phyloP scores from a whole-genome alignment of 2,329 filamentous ascomycete species.

The Dactylellina drechsleri region DNA sequence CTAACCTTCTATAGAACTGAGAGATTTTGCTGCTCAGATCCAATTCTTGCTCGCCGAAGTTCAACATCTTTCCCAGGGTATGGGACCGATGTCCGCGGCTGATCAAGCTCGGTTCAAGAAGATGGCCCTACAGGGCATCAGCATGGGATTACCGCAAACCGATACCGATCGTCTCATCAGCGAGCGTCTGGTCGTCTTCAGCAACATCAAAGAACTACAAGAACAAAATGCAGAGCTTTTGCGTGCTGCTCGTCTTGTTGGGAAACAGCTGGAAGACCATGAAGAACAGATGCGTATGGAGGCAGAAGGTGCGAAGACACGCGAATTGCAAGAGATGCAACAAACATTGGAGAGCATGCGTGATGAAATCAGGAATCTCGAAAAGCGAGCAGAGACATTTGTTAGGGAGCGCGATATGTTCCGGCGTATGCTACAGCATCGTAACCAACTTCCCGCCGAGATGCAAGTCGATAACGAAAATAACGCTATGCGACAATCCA shows the following conservation, averaged over 20 bases:
- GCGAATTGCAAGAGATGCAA: conserved; percentile 78
- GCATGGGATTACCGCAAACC: conserved; percentile 76
- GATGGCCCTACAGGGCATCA: conserved; percentile 77
- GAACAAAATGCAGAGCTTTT: conserved; percentile 87
- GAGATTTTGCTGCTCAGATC: conserved; percentile 88
- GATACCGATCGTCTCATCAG: conserved; percentile 90
- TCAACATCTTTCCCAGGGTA: conserved; percentile 81
- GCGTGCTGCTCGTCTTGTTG: conserved; percentile 82
- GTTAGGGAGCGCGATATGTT: conserved; percentile 98
- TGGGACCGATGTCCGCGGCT: conserved; percentile 75
- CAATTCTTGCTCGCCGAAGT: conserved; percentile 90
- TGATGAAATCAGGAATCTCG: conserved; percentile 83
- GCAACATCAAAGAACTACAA: conserved; percentile 83
- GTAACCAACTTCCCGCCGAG: conserved; percentile 59
- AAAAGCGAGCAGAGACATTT: conserved; percentile 85
- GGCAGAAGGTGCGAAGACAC: conserved; percentile 68
- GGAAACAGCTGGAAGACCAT: conserved; percentile 61
- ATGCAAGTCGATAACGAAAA: conserved; percentile 60
- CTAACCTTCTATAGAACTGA: conserved; percentile 68
- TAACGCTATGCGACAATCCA: conserved; percentile 62
- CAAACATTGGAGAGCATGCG: conserved; percentile 80
- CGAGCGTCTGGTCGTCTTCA: conserved; percentile 88
- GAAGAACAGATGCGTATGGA: conserved; percentile 63
- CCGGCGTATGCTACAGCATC: conserved; percentile 87
- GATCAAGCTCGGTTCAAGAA: conserved; percentile 80